Base-by-base conservation (phyloP, 352 stramenopile genomes). In the Phytophthora pini region DNA sequence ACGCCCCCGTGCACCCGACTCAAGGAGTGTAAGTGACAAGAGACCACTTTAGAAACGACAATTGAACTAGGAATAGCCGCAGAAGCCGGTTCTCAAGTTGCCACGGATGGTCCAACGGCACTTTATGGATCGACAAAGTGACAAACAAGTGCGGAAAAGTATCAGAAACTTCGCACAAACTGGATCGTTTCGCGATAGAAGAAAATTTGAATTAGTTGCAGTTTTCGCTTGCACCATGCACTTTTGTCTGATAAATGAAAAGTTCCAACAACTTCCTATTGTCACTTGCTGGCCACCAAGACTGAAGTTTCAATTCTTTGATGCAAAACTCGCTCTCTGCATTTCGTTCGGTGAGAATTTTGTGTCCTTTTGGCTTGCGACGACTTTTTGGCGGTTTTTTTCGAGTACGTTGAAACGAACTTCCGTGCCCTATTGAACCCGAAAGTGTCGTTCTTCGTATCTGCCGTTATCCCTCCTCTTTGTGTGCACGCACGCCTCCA, bases 1-100 rank as follows among this genome's bases (percentile, higher is more conserved):
- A 83, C 43, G 78, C 72, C 15, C 74, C 72, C 2, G 62, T 87
- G 1, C 66, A 85, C 39, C 78, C 78, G 22, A 79, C 78, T 1
- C 68, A 82, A 20, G 75, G 72, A 39, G n/a, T 58, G 9, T 79
- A 26, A 26, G 24, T 26, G 4, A 26, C 24, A 26, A 20, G 24
- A 26, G 24, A 4, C 24, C 24, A 26, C 24, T 26, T 26, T 26
- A 1, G 66, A 40, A 40, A 22, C 31, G 31, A 1, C 31, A 20
- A n/a, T 12, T 7, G 32, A 13, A 15, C 32, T 20, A 39, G 4
- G 5, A 15, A 15, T 13, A 39, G 32, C 9, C n/a, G 38, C 38
- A 43, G 13, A 43, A 59, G 52, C 40, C 51, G 51, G 39, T 59
- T 59, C 15, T 17, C 48, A 45, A 45, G 8, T 31, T 29, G 59